Evolutionary conservation across 2,329 filamentous ascomycete species (phyloP), one percentile per base, ranked within the genome.

Genomic region (Aureobasidium subglaciale): DNA sequence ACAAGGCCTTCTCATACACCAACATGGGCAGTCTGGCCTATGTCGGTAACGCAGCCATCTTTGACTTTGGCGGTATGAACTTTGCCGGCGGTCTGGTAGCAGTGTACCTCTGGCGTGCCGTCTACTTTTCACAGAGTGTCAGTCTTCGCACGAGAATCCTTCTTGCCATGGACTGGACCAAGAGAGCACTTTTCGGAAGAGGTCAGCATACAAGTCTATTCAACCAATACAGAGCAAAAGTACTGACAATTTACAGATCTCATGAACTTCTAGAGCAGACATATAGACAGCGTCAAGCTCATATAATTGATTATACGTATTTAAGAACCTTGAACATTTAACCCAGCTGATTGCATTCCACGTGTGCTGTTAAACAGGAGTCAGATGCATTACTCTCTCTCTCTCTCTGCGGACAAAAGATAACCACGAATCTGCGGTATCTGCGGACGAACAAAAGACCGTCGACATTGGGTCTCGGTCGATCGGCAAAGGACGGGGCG

Each of bases 101-200:
- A 0, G 92, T 97, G 46, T 99, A 99, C 70, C 82, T 96, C 30
- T 99, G 93, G 93, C 79, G 93, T 59, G 91, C 89, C 61, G 86
- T 96, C 13, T 99, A 99, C 73, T 99, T 99, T 75, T 90, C 93
- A 11, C 90, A 99, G 77, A 96, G 90, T 67, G 93, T 99, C 45
- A 96, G 91, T 71, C 80, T 97, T 58, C 78, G 93, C 63, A 99
- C 93, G 24, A 82, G 92, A 60, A 82, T 90, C 61, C 73, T 99
- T 66, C 78, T 99, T 71, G 90, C 90, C 16, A 96, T 99, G 93
- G 93, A 99, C 70, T 99, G 93, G 93, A 85, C 84, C n/a, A 99
- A 97, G 82, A 81, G 95, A 68, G 88, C 90, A 11, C 72, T 99
- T 20, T 99, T 99, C 75, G 93, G 93, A 63, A 81, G 93, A 85